A percentile compares a stretch with the other conserved stretches of the same genome.
Conservation (phyloP, 768 basidiomycete species). For the Roridomyces roridus region DNA sequence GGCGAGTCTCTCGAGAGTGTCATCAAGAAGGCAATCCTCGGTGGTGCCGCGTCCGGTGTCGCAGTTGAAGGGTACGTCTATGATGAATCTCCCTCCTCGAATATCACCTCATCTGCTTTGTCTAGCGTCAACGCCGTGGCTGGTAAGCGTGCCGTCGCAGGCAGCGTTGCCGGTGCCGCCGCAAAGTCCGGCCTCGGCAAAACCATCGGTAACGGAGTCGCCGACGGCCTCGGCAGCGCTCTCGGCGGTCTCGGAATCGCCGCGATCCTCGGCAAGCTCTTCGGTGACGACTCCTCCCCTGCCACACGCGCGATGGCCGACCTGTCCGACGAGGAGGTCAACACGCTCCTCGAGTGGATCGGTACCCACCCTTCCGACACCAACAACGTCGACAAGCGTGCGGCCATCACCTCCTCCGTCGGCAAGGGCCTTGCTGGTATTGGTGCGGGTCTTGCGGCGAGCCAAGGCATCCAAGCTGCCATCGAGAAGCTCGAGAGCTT, state of each 20-base stretch:
- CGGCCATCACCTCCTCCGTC: neutral
- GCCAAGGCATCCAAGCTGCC: neutral
- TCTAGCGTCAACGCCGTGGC: too few species aligned
- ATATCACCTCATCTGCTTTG: too few species aligned
- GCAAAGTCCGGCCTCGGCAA: slow-evolving; percentile 6
- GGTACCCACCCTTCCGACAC: neutral
- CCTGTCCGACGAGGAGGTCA: slow-evolving; percentile 15
- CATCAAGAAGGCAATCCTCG: slow-evolving; percentile 14
- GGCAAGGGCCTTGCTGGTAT: slow-evolving; percentile 13
- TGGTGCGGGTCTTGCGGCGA: slow-evolving; percentile 6
- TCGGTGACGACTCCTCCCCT: slow-evolving; percentile 4
- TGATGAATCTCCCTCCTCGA: too few species aligned
- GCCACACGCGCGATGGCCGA: slow-evolving; percentile 7
- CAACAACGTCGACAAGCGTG: neutral
- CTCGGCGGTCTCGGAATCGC: slow-evolving; percentile 16
- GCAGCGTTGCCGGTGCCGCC: slow-evolving; percentile 4
- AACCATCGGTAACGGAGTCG: too few species aligned
- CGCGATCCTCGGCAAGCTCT: slow-evolving; percentile 15
- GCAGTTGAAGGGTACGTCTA: slow-evolving; percentile 4
- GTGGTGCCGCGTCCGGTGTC: slow-evolving; percentile 12
- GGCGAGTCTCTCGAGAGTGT: slow-evolving; percentile 13
- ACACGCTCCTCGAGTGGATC: slow-evolving; percentile 16
- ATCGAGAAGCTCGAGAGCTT: slow-evolving; percentile 4
- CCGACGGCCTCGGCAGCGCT: slow-evolving; percentile 9
- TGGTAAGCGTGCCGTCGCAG: slow-evolving; percentile 2